Percentiles rank a stretch among this genome's conserved stretches.
Conservation (phyloP, 2,329 filamentous ascomycete genomes). For the Triangularia setosa region DNA sequence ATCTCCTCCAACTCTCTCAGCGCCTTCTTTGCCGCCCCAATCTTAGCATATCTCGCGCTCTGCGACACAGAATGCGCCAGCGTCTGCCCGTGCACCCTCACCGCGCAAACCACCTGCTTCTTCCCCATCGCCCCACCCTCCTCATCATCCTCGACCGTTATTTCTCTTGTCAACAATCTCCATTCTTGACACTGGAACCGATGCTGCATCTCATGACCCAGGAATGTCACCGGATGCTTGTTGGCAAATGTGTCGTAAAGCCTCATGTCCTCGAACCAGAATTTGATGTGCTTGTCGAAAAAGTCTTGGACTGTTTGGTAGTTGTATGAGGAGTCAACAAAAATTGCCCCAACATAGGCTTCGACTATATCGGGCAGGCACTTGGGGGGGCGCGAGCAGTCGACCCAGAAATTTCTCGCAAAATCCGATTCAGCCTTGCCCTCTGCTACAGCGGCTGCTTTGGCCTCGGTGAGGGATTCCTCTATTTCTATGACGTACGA, state of each 20-base stretch:
- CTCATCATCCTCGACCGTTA: slow-evolving; percentile 34
- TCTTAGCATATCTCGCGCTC: slow-evolving; percentile 70
- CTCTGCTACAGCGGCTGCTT: slow-evolving; percentile 31
- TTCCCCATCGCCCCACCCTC: background rate
- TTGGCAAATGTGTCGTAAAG: slow-evolving; percentile 85
- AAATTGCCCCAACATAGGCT: slow-evolving; percentile 83
- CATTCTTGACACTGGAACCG: slow-evolving; percentile 62
- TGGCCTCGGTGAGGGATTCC: slow-evolving; percentile 34
- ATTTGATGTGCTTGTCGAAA: slow-evolving; percentile 68
- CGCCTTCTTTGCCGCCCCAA: slow-evolving; percentile 59
- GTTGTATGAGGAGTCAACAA: slow-evolving; percentile 82
- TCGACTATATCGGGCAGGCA: slow-evolving; percentile 82
- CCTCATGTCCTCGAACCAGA: slow-evolving; percentile 80
- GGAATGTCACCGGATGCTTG: slow-evolving; percentile 75
- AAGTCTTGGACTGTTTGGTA: slow-evolving; percentile 71
- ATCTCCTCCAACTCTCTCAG: slow-evolving; percentile 45
- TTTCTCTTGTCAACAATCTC: slow-evolving; percentile 52
- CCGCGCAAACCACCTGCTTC: slow-evolving; percentile 58
- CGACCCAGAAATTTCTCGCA: slow-evolving; percentile 65
- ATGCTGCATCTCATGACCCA: slow-evolving; percentile 60
- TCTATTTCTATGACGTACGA: slow-evolving; percentile 57
- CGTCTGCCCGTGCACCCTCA: slow-evolving; percentile 71
- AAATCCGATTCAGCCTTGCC: slow-evolving; percentile 38
- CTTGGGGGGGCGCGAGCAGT: slow-evolving; percentile 63
- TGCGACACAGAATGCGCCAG: slow-evolving; percentile 58